Conservation (phyloP, 2,329 filamentous ascomycete species). For the Claviceps sp. region DNA sequence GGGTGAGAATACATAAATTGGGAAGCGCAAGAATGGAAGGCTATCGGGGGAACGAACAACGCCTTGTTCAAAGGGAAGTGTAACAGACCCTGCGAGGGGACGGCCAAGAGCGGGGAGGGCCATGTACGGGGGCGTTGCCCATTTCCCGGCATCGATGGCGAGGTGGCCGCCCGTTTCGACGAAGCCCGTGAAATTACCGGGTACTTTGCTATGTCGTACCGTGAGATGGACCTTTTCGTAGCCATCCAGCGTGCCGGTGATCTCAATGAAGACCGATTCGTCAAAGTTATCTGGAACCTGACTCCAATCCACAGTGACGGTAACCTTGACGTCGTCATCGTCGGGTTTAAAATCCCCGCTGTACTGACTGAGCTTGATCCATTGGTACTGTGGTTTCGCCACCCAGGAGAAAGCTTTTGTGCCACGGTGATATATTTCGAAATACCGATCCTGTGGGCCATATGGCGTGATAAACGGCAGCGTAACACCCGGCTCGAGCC, state of each 20-base stretch:
- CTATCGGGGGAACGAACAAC: conserved; percentile 7
- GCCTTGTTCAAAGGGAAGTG: conserved; percentile 8
- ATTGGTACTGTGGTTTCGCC: conserved; percentile 19
- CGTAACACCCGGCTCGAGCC: conserved; percentile 17
- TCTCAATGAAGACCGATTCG: conserved; percentile 25
- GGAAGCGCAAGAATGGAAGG: conserved; percentile 15
- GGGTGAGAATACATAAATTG: conserved; percentile 18
- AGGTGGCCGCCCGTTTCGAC: conserved; percentile 21
- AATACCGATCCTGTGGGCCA: conserved; percentile 17
- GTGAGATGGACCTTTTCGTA: conserved; percentile 22
- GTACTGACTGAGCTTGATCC: conserved; percentile 16
- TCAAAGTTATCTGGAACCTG: conserved; percentile 26
- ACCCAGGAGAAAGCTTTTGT: conserved; percentile 18
- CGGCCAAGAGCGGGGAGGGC: conserved; percentile 18
- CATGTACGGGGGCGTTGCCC: conserved; percentile 12
- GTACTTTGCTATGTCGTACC: conserved; percentile 11
- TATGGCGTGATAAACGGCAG: conserved; percentile 19
- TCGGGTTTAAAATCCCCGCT: conserved; percentile 17
- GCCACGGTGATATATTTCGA: conserved; percentile 23
- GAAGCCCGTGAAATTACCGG: conserved; percentile 21
- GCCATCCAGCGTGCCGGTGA: conserved; percentile 22
- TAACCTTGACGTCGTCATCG: conserved; percentile 18
- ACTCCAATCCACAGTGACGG: conserved; percentile 20
- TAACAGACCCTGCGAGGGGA: conserved; percentile 11
- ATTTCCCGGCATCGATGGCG: conserved; percentile 20